These are phyloP conservation scores for Blastocystis sp. DNA, from an alignment of 352 stramenopile genomes.

Conservation along the genomic window DNA sequence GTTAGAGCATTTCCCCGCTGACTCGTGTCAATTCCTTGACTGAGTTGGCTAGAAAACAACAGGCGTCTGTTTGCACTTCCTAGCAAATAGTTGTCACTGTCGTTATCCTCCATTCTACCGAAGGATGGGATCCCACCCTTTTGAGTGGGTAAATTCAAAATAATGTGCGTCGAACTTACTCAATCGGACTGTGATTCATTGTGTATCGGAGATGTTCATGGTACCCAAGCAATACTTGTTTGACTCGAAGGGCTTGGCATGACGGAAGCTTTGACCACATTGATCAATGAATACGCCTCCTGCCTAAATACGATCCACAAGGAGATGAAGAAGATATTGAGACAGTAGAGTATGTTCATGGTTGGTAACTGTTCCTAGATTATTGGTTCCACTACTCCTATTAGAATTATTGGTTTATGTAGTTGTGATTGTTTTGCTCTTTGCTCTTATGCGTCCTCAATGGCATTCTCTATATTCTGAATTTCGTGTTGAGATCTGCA, in stretches of 20 bases:
- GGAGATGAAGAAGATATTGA: not conserved
- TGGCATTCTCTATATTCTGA: not conserved
- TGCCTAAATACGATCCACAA: not conserved
- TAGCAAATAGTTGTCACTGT: not conserved
- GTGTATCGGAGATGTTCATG: not conserved
- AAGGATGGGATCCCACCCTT: constrained; percentile 9
- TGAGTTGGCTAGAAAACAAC: constrained; percentile 35
- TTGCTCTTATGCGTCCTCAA: not conserved
- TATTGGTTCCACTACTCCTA: not conserved
- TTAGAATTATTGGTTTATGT: constrained; percentile 7
- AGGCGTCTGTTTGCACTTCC: not conserved
- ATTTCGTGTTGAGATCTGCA: not conserved
- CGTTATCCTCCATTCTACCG: constrained; percentile 30
- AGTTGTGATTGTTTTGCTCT: not conserved
- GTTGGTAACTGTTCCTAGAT: not conserved
- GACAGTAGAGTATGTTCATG: not conserved
- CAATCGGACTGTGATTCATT: not conserved
- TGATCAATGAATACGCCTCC: not conserved
- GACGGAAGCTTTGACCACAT: not conserved
- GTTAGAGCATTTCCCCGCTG: not conserved
- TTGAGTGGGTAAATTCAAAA: not conserved
- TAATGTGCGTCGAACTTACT: not conserved
- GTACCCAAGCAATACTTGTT: not conserved
- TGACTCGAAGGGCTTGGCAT: not conserved
- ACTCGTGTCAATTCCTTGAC: not conserved